Percentiles rank a stretch among this genome's conserved stretches.
Conservation (phyloP, 2,329 filamentous ascomycete species). For the Dothistroma pini region DNA sequence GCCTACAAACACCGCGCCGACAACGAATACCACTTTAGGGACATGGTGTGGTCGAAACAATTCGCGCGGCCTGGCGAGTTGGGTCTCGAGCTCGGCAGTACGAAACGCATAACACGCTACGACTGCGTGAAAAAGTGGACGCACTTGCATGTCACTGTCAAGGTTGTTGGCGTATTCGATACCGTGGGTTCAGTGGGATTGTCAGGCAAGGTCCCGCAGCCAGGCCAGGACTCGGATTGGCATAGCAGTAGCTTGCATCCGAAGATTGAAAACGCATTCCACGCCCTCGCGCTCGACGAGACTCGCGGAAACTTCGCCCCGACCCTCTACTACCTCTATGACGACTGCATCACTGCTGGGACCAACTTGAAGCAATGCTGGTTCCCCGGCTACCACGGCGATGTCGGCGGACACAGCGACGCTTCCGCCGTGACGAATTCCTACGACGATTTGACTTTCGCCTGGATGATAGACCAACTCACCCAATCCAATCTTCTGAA, state of each 20-base stretch:
- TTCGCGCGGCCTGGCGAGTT: slow-evolving; percentile 14
- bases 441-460: slow-evolving; percentile 35
- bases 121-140: slow-evolving; percentile 19
- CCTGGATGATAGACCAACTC: slow-evolving; percentile 39
- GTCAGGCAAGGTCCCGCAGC: slow-evolving; percentile 13
- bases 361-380: slow-evolving; percentile 47
- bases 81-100: slow-evolving; percentile 11
- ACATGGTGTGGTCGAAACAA: slow-evolving; percentile 16
- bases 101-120: slow-evolving; percentile 10
- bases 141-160: slow-evolving; percentile 32
- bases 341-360: slow-evolving; percentile 14
- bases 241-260: slow-evolving; percentile 19
- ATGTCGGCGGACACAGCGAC: slow-evolving; percentile 46
- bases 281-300: slow-evolving; percentile 53
- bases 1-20: slow-evolving; percentile 7
- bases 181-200: slow-evolving; percentile 38
- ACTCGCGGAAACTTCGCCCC: slow-evolving; percentile 47
- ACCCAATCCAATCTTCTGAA: slow-evolving; percentile 12
- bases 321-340: slow-evolving; percentile 43
- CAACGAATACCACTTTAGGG: slow-evolving; percentile 14
- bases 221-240: slow-evolving; percentile 16
- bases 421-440: slow-evolving; percentile 20
- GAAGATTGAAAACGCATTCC: slow-evolving; percentile 50
- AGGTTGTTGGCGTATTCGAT: slow-evolving; percentile 46
- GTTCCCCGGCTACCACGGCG: slow-evolving; percentile 52